A percentile compares a stretch with the other conserved stretches of the same genome.
These are phyloP conservation scores for Erigeron canadensis DNA, from an alignment of 129 eudicot genomes.

Conservation along the genomic window DNA sequence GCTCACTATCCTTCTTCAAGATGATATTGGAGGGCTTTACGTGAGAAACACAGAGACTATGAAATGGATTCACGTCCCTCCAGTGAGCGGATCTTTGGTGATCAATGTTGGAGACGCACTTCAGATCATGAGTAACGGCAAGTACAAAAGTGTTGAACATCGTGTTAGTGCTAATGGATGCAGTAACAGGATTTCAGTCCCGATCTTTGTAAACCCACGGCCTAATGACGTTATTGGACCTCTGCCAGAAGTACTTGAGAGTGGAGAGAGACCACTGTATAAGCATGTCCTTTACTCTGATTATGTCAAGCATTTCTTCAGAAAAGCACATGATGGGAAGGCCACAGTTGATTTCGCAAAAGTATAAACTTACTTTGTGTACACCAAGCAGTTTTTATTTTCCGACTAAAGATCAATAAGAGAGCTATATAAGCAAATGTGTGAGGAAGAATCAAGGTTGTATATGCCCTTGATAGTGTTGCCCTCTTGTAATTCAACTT, in stretches of 20 bases:
- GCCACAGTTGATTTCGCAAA: slow-evolving; percentile 8
- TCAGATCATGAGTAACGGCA: slow-evolving; percentile 12
- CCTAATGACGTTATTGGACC: slow-evolving; percentile 13
- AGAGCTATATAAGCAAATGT: too few species aligned
- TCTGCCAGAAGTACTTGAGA: not conserved
- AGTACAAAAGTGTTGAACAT: slow-evolving; percentile 16
- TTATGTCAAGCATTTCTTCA: slow-evolving; percentile 5
- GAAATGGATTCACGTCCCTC: slow-evolving; percentile 17
- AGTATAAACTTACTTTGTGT: not conserved
- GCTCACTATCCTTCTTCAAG: slow-evolving; percentile 2
- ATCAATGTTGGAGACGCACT: slow-evolving; percentile 7
- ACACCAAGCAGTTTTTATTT: too few species aligned
- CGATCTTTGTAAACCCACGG: slow-evolving; percentile 11
- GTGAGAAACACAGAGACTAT: not conserved
- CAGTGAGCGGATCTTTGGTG: slow-evolving; percentile 2
- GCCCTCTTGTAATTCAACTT: too few species aligned
- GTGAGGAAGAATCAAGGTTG: too few species aligned
- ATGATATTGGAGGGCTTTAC: not conserved
- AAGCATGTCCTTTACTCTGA: not conserved
- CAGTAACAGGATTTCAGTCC: slow-evolving; percentile 12
- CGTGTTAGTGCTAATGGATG: slow-evolving; percentile 5
- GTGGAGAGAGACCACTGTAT: slow-evolving; percentile 2
- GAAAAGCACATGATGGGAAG: slow-evolving; percentile 13
- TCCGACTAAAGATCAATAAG: too few species aligned
- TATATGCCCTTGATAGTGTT: too few species aligned